phyloP scores from a whole-genome alignment of 208 protist genomes.

The Crithidia thermophila region DNA sequence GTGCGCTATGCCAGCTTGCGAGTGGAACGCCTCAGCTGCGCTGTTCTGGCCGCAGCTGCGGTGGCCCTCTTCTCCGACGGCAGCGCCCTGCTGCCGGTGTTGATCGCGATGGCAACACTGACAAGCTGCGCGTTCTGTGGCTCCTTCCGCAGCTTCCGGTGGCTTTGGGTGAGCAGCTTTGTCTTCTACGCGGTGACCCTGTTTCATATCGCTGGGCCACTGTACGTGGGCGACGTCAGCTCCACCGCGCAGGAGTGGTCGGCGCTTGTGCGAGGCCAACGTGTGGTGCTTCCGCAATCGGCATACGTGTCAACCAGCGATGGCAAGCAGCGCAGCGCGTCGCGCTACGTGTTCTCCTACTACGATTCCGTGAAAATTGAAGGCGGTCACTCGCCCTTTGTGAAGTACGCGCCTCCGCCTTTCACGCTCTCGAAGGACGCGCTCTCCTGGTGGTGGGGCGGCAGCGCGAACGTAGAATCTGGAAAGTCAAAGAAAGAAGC shows the following conservation, averaged over 20 bases:
- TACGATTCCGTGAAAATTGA: conserved; percentile 19
- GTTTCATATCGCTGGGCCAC: conserved; percentile 16
- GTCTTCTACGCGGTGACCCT: conserved; percentile 12
- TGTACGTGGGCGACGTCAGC: conserved; percentile 20
- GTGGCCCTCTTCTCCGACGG: conserved; percentile 13
- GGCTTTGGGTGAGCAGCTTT: conserved; percentile 30
- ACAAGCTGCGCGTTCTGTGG: conserved; percentile 27
- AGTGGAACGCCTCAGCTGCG: background rate
- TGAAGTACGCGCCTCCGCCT: background rate
- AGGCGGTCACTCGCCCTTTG: conserved; percentile 11
- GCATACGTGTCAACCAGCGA: background rate
- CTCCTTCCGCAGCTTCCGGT: conserved; percentile 36
- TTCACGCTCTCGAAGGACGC: background rate
- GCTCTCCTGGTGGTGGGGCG: background rate
- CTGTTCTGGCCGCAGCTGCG: background rate
- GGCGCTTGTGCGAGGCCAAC: conserved; percentile 20
- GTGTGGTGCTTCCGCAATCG: conserved; percentile 10
- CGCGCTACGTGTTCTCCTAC: conserved; percentile 21
- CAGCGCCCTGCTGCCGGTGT: conserved; percentile 24
- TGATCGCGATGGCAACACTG: conserved; percentile 16
- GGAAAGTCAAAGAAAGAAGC: background rate
- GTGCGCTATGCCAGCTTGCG: background rate
- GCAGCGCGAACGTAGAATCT: too few relatives aligned
- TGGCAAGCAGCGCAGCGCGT: background rate
- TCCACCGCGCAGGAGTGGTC: conserved; percentile 3